Evolutionary conservation across 139 green algal genomes (phyloP), one percentile per base, ranked within the genome.

Genomic region (Spirogloea muscicola): DNA sequence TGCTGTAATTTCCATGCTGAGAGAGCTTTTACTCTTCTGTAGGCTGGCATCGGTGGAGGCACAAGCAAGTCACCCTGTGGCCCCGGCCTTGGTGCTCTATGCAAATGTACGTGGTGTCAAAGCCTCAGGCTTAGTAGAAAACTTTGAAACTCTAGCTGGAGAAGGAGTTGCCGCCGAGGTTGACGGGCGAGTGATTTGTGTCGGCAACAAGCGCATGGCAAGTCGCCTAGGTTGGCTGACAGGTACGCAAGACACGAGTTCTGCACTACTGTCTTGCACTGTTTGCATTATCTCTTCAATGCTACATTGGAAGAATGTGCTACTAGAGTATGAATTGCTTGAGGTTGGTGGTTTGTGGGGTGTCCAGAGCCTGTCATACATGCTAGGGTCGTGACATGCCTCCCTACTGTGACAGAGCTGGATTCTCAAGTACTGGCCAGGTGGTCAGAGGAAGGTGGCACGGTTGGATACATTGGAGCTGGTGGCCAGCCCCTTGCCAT

Each of bases 11-110:
- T 9, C 31, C 38, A 4, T 16, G 49, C 59, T 62, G 59, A 68
- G 25, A 16, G n/a, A n/a, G 25, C n/a, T 0, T 64, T 61, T 25
- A 52, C 58, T 62, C 39, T 31, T 21, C 16, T 34, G 49, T 27
- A 66, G 79, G 59, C 36, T 84, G 63, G 79, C 59, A 1, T 68
- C 61, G 38, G 58, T 86, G 25, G 85, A 89, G 52, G 37, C 74
- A 36, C 46, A 49, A 16, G 83, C 77, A 6, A 74, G 66, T 39
- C 87, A 91, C 63, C 87, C 87, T 6, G 27, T 91, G 52, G 87
- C 85, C 4, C 46, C 63, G 29, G 84, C 84, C 5, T 76, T 91
- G 38, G 61, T 86, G 31, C 64, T 57, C 25, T 74, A 42, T n/a
- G 71, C 60, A 2, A 33, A 63, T 29, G 42, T 52, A 13, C 48